phyloP scores from a whole-genome alignment of 176 grass and related monocot species.

The Oryza longistaminata region DNA sequence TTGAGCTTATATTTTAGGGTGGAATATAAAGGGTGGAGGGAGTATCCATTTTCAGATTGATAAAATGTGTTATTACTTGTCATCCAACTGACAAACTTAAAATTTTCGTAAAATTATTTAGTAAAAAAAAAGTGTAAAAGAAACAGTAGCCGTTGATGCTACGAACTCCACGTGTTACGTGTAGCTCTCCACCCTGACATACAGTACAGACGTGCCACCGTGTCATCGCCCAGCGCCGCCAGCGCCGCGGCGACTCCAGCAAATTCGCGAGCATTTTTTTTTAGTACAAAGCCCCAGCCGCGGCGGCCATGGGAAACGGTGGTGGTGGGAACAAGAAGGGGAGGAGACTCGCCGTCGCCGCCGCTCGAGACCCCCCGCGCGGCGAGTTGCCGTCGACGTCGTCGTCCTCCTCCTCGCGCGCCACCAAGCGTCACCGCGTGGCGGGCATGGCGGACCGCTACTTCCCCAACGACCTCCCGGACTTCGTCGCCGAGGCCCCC shows the following conservation, averaged over 20 bases:
- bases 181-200: background rate
- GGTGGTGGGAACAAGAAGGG: background rate
- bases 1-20: too few relatives aligned
- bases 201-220: background rate
- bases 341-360: background rate
- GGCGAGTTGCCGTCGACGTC: background rate
- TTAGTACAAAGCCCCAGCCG: background rate
- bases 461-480: slow-evolving; percentile 78
- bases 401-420: background rate
- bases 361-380: background rate
- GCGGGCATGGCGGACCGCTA: slow-evolving; percentile 76
- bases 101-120: too few relatives aligned
- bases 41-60: too few relatives aligned
- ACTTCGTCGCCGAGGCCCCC: slow-evolving; percentile 65
- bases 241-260: background rate
- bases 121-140: too few relatives aligned
- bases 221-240: background rate
- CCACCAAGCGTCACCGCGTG: slow-evolving; percentile 42
- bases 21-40: too few relatives aligned
- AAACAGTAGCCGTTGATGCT: too few relatives aligned
- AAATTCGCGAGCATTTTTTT: background rate
- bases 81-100: too few relatives aligned
- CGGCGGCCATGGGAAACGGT: slow-evolving; percentile 22
- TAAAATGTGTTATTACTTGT: too few relatives aligned
- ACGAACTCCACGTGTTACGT: background rate